Evolutionary conservation across 371 early-diverging fungal species (phyloP).

Genomic region (Caulochytrium protostelioides): DNA sequence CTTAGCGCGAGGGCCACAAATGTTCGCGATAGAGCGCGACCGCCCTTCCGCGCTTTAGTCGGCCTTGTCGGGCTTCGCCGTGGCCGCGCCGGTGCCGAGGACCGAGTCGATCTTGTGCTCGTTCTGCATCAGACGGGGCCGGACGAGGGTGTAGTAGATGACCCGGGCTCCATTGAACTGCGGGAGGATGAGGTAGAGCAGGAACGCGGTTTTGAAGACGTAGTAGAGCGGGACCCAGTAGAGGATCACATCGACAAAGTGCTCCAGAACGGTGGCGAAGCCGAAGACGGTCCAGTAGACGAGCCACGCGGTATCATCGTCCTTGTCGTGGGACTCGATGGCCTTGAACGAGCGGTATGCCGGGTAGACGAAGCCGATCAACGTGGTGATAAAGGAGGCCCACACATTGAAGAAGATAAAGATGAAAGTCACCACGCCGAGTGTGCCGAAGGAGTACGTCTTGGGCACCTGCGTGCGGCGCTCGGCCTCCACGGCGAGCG

Average conservation of each 20-base stretch:
- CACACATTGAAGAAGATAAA: conserved; percentile 77
- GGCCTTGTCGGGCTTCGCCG: too few relatives aligned
- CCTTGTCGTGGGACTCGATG: conserved; percentile 49
- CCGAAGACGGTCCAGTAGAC: conserved; percentile 55
- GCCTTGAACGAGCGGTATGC: conserved; percentile 83
- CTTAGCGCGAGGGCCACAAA: too few relatives aligned
- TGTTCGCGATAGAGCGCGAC: too few relatives aligned
- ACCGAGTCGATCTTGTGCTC: conserved; percentile 13
- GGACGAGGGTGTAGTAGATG: conserved; percentile 28
- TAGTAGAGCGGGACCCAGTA: conserved; percentile 68
- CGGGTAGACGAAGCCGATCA: conserved; percentile 70
- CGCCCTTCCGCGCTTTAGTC: too few relatives aligned
- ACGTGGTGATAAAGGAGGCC: conserved; percentile 50
- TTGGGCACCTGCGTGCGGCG: conserved; percentile 56
- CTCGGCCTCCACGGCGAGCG: conserved; percentile 39
- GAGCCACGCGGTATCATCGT: conserved; percentile 72
- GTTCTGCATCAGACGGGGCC: conserved; percentile 29
- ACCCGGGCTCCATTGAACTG: conserved; percentile 38
- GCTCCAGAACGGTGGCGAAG: conserved; percentile 57
- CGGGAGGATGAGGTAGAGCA: conserved; percentile 65
- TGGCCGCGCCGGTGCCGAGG: too few relatives aligned
- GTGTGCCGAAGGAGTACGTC: conserved; percentile 45
- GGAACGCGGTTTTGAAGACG: conserved; percentile 60
- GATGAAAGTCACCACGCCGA: conserved; percentile 28
- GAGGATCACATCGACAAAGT: conserved; percentile 9